phyloP scores from a whole-genome alignment of 2,329 filamentous ascomycete genomes.

The Coniochaeta prunicola region DNA sequence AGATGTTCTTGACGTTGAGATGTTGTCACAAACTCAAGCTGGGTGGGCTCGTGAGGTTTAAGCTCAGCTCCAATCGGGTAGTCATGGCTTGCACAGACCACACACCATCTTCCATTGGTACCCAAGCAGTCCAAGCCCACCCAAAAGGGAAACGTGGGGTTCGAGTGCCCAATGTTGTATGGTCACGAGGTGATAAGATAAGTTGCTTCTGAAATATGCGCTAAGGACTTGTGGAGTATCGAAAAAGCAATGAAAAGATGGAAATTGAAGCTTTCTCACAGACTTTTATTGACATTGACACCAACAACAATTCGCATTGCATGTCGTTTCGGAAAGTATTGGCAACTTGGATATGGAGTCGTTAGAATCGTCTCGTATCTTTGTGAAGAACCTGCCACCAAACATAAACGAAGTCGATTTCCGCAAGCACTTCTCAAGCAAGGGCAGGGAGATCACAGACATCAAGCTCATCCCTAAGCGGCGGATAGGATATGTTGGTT shows the following conservation, averaged over 20 bases:
- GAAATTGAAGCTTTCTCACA: not conserved
- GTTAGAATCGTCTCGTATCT: conserved; percentile 58
- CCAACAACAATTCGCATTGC: not conserved
- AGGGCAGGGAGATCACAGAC: conserved; percentile 75
- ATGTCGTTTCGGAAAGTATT: too few species aligned
- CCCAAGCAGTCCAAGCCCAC: too few species aligned
- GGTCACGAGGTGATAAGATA: conserved; percentile 10
- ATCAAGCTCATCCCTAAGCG: conserved; percentile 84
- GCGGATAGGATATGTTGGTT: conserved; percentile 93
- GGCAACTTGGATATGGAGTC: not conserved
- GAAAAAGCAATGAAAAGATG: not conserved
- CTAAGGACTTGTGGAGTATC: not conserved
- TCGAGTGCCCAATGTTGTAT: too few species aligned
- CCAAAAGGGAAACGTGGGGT: not conserved
- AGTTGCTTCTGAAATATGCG: not conserved
- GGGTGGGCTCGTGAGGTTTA: too few species aligned
- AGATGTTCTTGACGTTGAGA: not conserved
- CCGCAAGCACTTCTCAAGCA: conserved; percentile 74
- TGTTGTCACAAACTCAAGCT: not conserved
- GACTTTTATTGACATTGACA: not conserved
- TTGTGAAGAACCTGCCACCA: conserved; percentile 80
- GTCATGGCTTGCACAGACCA: conserved; percentile 1
- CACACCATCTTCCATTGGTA: too few species aligned
- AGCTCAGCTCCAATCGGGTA: too few species aligned
- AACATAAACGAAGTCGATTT: conserved; percentile 80